phyloP scores from a whole-genome alignment of 495 filamentous ascomycete species.

The Neurospora sp. region DNA sequence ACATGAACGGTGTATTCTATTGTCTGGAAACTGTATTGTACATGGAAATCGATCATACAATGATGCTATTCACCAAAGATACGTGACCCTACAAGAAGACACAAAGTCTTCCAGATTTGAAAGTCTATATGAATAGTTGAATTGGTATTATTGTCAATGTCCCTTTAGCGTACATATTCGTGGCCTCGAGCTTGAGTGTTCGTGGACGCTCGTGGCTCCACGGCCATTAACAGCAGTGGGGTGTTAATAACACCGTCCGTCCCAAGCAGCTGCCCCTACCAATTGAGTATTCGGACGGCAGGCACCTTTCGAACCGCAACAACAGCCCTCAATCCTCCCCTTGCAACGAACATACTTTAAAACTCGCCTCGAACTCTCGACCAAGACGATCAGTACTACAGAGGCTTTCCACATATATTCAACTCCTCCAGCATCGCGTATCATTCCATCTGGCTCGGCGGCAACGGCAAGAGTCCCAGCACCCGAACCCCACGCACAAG shows the following conservation, averaged over 20 bases:
- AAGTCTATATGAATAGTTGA: neutral
- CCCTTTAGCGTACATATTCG: neutral
- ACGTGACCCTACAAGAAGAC: neutral
- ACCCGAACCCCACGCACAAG: neutral
- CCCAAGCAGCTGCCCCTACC: neutral
- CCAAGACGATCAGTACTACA: neutral
- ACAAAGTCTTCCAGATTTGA: neutral
- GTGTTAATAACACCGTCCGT: neutral
- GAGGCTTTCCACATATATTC: neutral
- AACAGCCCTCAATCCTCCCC: neutral
- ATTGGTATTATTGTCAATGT: neutral
- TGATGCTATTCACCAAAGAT: neutral
- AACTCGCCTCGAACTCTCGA: neutral
- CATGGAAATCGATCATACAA: neutral
- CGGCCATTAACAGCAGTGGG: too few species aligned
- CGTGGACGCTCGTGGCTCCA: neutral
- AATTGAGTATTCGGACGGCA: neutral
- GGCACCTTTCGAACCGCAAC: neutral
- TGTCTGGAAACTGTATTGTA: neutral
- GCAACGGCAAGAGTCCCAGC: neutral
- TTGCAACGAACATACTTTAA: neutral
- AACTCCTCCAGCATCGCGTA: neutral
- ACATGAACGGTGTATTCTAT: neutral
- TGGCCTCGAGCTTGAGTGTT: neutral
- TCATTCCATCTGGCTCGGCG: neutral